These are phyloP conservation scores for Prototheca cutis DNA, from an alignment of 163 green algal genomes.

Conservation along the genomic window DNA sequence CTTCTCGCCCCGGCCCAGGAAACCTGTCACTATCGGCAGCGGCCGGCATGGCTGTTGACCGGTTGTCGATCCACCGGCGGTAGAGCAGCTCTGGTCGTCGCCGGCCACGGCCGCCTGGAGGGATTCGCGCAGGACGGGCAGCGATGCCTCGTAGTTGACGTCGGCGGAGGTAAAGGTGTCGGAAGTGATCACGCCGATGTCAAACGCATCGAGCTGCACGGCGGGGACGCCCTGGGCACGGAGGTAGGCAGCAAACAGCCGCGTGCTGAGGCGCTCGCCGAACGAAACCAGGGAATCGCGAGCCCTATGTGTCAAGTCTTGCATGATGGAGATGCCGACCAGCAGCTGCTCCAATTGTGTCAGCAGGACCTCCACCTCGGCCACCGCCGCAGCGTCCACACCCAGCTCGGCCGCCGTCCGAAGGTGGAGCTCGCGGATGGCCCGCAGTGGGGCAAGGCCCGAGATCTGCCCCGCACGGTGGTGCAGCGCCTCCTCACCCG, in stretches of 20 bases:
- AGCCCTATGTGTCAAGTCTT: conserved; percentile 59
- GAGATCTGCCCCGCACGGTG: conserved; percentile 37
- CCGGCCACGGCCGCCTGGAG: conserved; percentile 15
- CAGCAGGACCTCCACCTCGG: conserved; percentile 73
- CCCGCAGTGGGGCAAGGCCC: conserved; percentile 46
- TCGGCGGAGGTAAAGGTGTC: conserved; percentile 83
- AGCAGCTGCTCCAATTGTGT: conserved; percentile 88
- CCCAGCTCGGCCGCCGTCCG: conserved; percentile 55
- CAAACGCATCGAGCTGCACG: conserved; percentile 71
- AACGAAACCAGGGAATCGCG: conserved; percentile 84
- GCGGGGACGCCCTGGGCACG: conserved; percentile 42
- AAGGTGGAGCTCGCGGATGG: conserved; percentile 69
- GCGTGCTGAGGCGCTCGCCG: conserved; percentile 89
- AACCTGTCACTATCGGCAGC: conserved; percentile 85
- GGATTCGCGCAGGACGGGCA: conserved; percentile 37
- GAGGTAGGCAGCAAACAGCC: conserved; percentile 89
- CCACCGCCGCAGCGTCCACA: conserved; percentile 34
- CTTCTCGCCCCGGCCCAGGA: conserved; percentile 64
- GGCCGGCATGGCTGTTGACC: no score
- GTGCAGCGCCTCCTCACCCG: conserved; percentile 61
- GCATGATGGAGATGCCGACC: conserved; percentile 83
- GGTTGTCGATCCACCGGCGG: no score
- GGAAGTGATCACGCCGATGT: conserved; percentile 74
- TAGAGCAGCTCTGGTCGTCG: no score
- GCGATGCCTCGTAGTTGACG: conserved; percentile 48